Base-by-base conservation (phyloP, 1,284 basidiomycete species). In the Ustilago loliicola region DNA sequence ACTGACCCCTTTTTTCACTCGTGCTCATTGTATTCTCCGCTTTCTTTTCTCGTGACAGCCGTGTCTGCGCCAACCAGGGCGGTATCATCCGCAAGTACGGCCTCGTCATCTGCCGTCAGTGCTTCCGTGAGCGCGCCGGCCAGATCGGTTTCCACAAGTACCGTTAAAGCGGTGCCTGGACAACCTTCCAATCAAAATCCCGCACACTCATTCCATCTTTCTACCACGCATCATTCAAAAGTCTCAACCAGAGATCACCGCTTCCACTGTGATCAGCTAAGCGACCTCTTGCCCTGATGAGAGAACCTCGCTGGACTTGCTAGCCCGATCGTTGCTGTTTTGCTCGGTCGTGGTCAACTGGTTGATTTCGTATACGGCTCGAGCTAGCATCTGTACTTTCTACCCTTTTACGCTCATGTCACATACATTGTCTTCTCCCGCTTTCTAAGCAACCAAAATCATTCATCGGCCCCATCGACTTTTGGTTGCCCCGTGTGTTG, bases 21-120 rank as follows among this genome's bases (percentile, higher is more conserved):
- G n/a, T 45, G 42, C 23, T n/a, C 32, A 36, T 54, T 27, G 32
- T 21, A 29, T 42, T 10, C 21, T 42, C 19, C 23, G 29, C 27
- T 34, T 21, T 38, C n/a, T 19, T 36, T 32, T 61, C 21, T 23
- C 36, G 17, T 61, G 27, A 57, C 66, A 85, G 84, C 84, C 84
- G 84, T 55, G 82, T 85, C 64, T 85, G 83, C 80, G 83, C 72
- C 62, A 86, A 86, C 83, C 74, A 80, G 68, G 81, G 83, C 58
- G 84, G 84, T 81, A 77, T 86, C 73, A 82, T 86, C 80, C 83
- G 83, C 76, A 85, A 86, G 81, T 85, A 85, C 81, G 81, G 83
- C 71, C 77, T 85, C 66, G 75, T 84, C 81, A 85, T 85, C 79
- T 84, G 83, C 81, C 83, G 84, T 77, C 84, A 86, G 78, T 85